Conservation (phyloP, 768 basidiomycete genomes). For the Zangia roseola region DNA sequence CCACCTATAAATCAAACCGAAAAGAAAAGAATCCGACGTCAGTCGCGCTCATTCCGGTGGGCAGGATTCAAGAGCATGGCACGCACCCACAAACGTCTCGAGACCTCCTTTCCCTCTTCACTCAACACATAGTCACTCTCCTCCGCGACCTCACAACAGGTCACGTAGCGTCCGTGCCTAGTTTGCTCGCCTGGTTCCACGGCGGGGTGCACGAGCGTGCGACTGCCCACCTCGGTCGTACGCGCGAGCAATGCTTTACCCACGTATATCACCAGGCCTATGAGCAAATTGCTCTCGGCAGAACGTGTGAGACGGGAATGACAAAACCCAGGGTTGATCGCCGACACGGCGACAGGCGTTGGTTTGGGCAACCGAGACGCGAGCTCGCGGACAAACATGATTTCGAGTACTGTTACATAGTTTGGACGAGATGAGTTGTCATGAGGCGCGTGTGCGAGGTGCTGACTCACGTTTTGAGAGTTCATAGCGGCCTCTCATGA, state of each 20-base stretch:
- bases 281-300: constrained; percentile 6
- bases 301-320: constrained; percentile 30
- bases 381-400: constrained; percentile 38
- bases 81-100: constrained; percentile 36
- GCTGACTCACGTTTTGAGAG: constrained; percentile 27
- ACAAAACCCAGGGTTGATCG: constrained; percentile 38
- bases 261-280: neutral
- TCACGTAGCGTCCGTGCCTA: constrained; percentile 32
- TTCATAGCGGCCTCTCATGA: constrained; percentile 26
- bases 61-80: neutral
- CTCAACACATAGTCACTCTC: constrained; percentile 34
- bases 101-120: constrained; percentile 29
- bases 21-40: neutral
- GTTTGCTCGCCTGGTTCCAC: constrained; percentile 23
- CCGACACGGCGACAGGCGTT: constrained; percentile 29
- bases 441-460: neutral
- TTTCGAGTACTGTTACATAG: constrained; percentile 30
- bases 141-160: constrained; percentile 25
- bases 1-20: constrained; percentile 14
- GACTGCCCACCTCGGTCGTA: constrained; percentile 35
- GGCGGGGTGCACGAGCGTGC: constrained; percentile 35
- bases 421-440: neutral
- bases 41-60: neutral
- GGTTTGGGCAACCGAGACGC: constrained; percentile 29
- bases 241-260: constrained; percentile 27